Evolutionary conservation across 768 basidiomycete genomes (phyloP), one percentile per base, ranked within the genome.

Genomic region (Boletus rubroflammeus): DNA sequence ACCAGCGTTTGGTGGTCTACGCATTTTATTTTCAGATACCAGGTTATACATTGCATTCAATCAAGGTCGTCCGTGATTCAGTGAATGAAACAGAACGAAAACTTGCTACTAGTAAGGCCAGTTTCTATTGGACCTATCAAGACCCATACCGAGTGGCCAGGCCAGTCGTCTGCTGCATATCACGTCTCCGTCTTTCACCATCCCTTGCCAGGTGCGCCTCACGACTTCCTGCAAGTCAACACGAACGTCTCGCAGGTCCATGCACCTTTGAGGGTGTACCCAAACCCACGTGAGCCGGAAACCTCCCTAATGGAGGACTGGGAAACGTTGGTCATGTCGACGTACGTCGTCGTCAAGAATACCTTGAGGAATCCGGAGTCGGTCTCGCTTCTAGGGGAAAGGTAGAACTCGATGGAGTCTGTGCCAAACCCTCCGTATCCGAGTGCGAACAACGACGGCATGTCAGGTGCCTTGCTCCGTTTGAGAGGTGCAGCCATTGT

Each of bases 301-400:
- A 51, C 11, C 14, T 55, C 39, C 0, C 21, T 25, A 3, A 65
- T 59, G 1, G 57, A 28, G 0, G 44, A 2, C 47, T 65, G 63
- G 3, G 49, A 35, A 23, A 59, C 51, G 40, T 38, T 15, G 28
- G 31, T 46, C 60, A 65, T 62, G 36, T 64, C 57, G n/a, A 62
- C 60, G n/a, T 59, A 59, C 10, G 44, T 23, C 15, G 49, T 59
- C 50, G 63, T 59, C 55, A 64, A 39, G 43, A 64, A 64, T 4
- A 64, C 32, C 39, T 57, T 65, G 55, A 64, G 60, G 36, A 64
- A 65, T 14, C 57, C 60, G 2, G 63, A 62, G 41, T 64, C 63
- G 1, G 7, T 50, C 6, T 42, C 6, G 5, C 36, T 11, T 15
- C 29, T 53, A 0, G 19, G 23, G 1, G 54, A 52, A 3, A 62